Conservation (phyloP, 768 basidiomycete species). For the Kwoniella bestiolae region DNA sequence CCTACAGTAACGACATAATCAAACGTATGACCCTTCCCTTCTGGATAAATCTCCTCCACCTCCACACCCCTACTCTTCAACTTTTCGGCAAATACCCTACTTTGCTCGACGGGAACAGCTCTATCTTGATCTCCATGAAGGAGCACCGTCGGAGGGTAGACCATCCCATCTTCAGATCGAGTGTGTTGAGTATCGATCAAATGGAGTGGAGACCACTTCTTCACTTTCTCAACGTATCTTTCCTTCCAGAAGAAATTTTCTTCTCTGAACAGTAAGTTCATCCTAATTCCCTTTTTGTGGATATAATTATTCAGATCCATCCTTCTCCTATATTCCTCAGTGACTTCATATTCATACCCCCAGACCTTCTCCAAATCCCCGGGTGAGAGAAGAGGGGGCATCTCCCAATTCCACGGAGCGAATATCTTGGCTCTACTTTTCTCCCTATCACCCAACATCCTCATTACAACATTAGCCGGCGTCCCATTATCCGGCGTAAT, state of each 20-base stretch:
- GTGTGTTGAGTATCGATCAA: conserved; percentile 10
- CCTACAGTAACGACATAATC: conserved; percentile 21
- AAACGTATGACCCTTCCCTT: conserved; percentile 20
- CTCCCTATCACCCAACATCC: conserved; percentile 8
- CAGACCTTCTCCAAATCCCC: conserved; percentile 10
- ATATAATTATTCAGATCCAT: conserved; percentile 19
- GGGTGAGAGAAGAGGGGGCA: conserved; percentile 10
- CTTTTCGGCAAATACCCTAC: conserved; percentile 6
- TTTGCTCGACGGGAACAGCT: conserved; percentile 24
- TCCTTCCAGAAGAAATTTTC: conserved; percentile 4
- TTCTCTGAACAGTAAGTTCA: conserved; percentile 5
- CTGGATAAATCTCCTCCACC: conserved; percentile 1
- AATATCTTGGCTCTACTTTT: conserved; percentile 15
- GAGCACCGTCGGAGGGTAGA: conserved; percentile 23
- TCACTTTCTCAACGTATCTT: background rate
- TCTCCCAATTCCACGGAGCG: conserved; percentile 15
- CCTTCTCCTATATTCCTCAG: conserved; percentile 11
- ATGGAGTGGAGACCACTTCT: conserved; percentile 6
- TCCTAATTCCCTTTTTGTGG: background rate
- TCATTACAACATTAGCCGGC: background rate
- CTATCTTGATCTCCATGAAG: conserved; percentile 24
- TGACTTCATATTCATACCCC: conserved; percentile 10
- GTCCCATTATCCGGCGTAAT: too few relatives aligned
- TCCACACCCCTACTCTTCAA: conserved; percentile 10
- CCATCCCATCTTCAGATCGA: background rate